Base-by-base conservation (phyloP, 78 protist genomes). In the Chrysochromulina parva region DNA sequence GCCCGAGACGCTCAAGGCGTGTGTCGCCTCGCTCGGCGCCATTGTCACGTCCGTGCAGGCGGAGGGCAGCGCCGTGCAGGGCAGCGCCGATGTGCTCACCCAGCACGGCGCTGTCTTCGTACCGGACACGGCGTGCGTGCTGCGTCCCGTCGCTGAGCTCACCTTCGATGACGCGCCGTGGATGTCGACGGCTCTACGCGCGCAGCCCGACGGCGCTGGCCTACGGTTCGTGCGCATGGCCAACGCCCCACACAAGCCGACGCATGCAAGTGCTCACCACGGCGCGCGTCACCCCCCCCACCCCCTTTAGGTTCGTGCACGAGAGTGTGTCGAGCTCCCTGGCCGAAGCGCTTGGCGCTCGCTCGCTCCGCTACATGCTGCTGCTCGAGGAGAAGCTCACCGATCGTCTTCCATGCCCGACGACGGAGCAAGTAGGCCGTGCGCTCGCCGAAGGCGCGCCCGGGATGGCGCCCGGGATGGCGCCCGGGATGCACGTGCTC, bases 141-240 rank as follows among this genome's bases (percentile, higher is more conserved):
- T 88, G 20, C 67, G 60, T 26, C 69, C 91, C 1, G 85, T 85
- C 6, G 50, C 58, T 10, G 62, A 67, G 47, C 69, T 88, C n/a
- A 48, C 22, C 28, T 88, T 69, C 60, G 26, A 88, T 38, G 91
- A 88, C 57, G 91, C 91, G 47, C 85, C 91, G 26, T 88, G 91
- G 91, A 16, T 87, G 20, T 3, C 17, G 13, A 26, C 62, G 38
- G 67, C 91, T 10, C 6, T 22, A 7, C 0, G 6, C 55, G 22
- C 16, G 24, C 22, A 6, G 22, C 62, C 7, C 24, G 62, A 58
- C 13, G 24, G 13, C 62, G 91, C 28, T 1, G 65, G 65, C 59
- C 1, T 54, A 10, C 71, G 17, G 19, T 69, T 67, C 73, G 90
- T 88, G 78, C 38, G 38, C 38, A 38, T 38, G 38, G 38, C 38